These are phyloP conservation scores for Fusarium zealandicum DNA, from an alignment of 2,329 filamentous ascomycete genomes.

Conservation along the genomic window DNA sequence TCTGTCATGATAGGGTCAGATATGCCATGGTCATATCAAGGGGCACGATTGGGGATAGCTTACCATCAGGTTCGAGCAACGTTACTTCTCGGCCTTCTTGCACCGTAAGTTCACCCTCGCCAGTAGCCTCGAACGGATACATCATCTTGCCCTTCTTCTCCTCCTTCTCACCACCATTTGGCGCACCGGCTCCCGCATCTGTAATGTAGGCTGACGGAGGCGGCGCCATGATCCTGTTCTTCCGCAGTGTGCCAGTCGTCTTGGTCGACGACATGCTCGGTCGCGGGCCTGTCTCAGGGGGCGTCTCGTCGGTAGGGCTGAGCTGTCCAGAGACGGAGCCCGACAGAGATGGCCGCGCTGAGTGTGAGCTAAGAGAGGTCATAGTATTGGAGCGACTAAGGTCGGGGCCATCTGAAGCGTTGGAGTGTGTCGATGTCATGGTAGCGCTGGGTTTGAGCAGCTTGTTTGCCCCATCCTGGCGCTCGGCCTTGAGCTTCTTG, in stretches of 20 bases:
- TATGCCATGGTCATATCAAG: neutral
- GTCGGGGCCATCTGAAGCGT: conserved; percentile 70
- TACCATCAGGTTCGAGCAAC: conserved; percentile 88
- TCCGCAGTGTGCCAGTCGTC: conserved; percentile 51
- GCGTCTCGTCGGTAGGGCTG: conserved; percentile 60
- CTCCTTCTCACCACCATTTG: conserved; percentile 52
- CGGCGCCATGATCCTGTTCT: conserved; percentile 82
- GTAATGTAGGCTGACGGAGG: conserved; percentile 83
- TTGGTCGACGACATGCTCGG: conserved; percentile 43
- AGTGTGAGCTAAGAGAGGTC: conserved; percentile 88
- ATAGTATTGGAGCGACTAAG: conserved; percentile 86
- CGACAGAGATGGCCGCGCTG: conserved; percentile 76
- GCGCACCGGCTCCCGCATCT: conserved; percentile 60
- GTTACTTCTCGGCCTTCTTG: conserved; percentile 79
- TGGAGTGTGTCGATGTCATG: conserved; percentile 51
- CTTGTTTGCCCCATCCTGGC: conserved; percentile 79
- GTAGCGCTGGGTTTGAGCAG: conserved; percentile 57
- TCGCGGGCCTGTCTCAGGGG: conserved; percentile 34
- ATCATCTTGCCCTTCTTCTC: conserved; percentile 83
- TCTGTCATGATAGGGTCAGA: conserved; percentile 61
- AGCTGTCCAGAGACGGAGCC: conserved; percentile 60
- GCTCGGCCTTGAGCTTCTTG: conserved; percentile 88
- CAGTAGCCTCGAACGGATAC: conserved; percentile 82
- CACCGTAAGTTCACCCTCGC: conserved; percentile 82
- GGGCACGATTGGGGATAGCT: conserved; percentile 41